These are phyloP conservation scores for Stenogyne calaminthoides DNA, from an alignment of 305 asterid species.

Conservation along the genomic window DNA sequence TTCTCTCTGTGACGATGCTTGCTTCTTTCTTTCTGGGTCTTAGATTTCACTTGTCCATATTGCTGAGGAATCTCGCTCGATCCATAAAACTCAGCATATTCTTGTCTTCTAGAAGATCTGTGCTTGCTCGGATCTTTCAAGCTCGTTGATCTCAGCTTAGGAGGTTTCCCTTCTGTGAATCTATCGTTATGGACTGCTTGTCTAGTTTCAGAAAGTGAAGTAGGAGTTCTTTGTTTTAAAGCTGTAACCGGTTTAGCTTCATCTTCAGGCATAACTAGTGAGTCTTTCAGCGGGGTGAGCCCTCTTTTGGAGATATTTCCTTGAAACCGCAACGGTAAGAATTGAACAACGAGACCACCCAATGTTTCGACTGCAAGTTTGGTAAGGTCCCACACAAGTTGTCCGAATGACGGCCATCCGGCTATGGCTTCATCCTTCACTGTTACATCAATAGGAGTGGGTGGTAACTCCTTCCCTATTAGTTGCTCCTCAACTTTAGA, in stretches of 20 bases:
- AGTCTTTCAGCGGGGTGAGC: slow-evolving; percentile 83
- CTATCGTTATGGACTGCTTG: slow-evolving; percentile 48
- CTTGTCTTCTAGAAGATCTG: slow-evolving; percentile 82
- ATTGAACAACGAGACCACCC: slow-evolving; percentile 45
- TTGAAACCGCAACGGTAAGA: slow-evolving; percentile 45
- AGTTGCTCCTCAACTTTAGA: slow-evolving; percentile 44
- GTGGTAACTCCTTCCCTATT: slow-evolving; percentile 45
- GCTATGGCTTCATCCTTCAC: slow-evolving; percentile 67
- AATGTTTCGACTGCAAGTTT: slow-evolving; percentile 65
- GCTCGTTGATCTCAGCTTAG: slow-evolving; percentile 56
- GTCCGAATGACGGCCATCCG: slow-evolving; percentile 91
- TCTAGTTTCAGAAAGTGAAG: slow-evolving; percentile 62
- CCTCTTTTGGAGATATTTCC: slow-evolving; percentile 43
- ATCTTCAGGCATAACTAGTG: slow-evolving; percentile 84
- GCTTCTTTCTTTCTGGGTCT: slow-evolving; percentile 74
- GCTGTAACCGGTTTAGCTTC: slow-evolving; percentile 53
- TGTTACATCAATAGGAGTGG: slow-evolving; percentile 39
- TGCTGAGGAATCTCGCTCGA: slow-evolving; percentile 65
- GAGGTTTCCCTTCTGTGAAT: slow-evolving; percentile 62
- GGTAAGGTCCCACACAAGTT: slow-evolving; percentile 68
- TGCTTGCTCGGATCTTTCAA: slow-evolving; percentile 76
- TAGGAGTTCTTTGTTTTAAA: slow-evolving; percentile 65
- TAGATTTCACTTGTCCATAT: slow-evolving; percentile 55
- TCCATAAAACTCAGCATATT: slow-evolving; percentile 72
- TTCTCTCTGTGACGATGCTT: slow-evolving; percentile 72